phyloP scores from a whole-genome alignment of 306 rosid species.

The Rosa rugosa region DNA sequence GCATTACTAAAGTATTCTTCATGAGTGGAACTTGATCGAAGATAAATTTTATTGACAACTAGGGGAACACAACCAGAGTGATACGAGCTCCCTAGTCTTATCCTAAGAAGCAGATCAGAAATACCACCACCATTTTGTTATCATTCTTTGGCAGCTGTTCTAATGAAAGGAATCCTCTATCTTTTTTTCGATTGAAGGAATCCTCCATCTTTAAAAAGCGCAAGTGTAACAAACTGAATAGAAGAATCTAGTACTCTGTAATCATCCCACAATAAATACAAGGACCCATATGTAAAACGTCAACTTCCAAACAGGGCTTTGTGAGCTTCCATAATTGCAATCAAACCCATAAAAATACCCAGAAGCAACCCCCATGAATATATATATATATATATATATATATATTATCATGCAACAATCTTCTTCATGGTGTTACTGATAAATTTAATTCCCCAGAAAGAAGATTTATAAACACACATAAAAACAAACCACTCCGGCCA shows the following conservation, averaged over 20 bases:
- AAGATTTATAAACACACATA: neutral
- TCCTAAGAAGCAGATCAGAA: neutral
- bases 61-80: neutral
- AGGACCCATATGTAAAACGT: neutral
- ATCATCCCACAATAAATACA: neutral
- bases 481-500: slow-evolving; percentile 9
- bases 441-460: neutral
- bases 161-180: neutral
- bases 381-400: too few relatives aligned
- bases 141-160: neutral
- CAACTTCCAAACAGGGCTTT: neutral
- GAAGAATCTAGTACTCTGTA: neutral
- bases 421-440: neutral
- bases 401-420: neutral
- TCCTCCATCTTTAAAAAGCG: neutral
- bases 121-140: neutral
- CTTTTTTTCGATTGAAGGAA: too few relatives aligned
- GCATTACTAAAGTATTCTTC: neutral
- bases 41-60: neutral
- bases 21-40: neutral
- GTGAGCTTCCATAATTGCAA: neutral
- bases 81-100: neutral
- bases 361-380: neutral
- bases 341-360: neutral
- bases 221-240: neutral